These are phyloP conservation scores for Yamadazyma oceani DNA, from an alignment of 1,139 yeast species.

Conservation along the genomic window DNA sequence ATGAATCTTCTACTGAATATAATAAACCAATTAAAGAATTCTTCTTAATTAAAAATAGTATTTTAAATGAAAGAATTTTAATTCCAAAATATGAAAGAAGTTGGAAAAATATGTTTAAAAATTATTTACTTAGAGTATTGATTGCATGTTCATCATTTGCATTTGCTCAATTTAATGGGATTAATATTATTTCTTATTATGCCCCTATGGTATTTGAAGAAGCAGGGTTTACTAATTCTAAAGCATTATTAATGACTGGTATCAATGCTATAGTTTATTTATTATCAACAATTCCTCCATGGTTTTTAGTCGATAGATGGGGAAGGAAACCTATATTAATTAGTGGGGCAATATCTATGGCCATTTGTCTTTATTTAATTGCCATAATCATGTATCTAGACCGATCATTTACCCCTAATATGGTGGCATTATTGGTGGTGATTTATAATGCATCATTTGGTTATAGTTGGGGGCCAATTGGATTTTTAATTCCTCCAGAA, in stretches of 20 bases:
- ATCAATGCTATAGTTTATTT: slow-evolving; percentile 51
- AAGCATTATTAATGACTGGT: slow-evolving; percentile 55
- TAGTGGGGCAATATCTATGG: slow-evolving; percentile 51
- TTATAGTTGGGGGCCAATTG: slow-evolving; percentile 59
- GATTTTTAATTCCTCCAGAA: slow-evolving; percentile 56
- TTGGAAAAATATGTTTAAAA: slow-evolving; percentile 45
- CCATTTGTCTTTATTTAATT: slow-evolving; percentile 39
- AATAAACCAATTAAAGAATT: slow-evolving; percentile 53
- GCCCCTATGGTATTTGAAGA: slow-evolving; percentile 56
- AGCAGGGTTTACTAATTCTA: slow-evolving; percentile 52
- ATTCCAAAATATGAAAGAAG: slow-evolving; percentile 43
- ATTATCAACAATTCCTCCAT: slow-evolving; percentile 50
- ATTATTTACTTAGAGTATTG: slow-evolving; percentile 38
- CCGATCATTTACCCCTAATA: slow-evolving; percentile 37
- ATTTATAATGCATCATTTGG: slow-evolving; percentile 56
- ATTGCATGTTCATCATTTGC: slow-evolving; percentile 53
- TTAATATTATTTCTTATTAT: slow-evolving; percentile 54
- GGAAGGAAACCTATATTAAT: slow-evolving; percentile 55
- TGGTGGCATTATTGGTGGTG: slow-evolving; percentile 50
- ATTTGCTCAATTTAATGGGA: slow-evolving; percentile 58
- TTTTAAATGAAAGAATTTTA: slow-evolving; percentile 47
- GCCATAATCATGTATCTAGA: slow-evolving; percentile 42
- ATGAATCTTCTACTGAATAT: slow-evolving; percentile 56
- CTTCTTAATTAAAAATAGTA: slow-evolving; percentile 78
- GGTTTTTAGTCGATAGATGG: slow-evolving; percentile 56